Base-by-base conservation (phyloP, 2,329 filamentous ascomycete species). In the Fusarium sp. region DNA sequence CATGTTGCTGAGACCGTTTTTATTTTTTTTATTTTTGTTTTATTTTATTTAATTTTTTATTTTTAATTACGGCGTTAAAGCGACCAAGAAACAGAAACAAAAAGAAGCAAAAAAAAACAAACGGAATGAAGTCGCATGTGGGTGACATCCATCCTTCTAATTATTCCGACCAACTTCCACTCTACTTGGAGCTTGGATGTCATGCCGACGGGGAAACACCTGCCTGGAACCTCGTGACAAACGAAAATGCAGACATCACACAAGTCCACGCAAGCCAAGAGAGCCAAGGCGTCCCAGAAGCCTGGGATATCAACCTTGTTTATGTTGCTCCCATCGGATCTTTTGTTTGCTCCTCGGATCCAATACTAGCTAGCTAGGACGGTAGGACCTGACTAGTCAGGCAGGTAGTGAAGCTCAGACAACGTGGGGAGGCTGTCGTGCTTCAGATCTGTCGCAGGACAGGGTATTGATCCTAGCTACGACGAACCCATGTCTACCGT, bases 391-490 rank as follows among this genome's bases (percentile, higher is more conserved):
- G 44, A 38, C 45, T 60, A 60, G 57, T 60, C 45, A 39, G 45
- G 57, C 61, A 64, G 69, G 69, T 48, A 54, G 70, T 60, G 45
- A 70, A 70, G 66, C 67, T 66, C 67, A 71, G 66, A 76, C 77
- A 70, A 61, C 70, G 71, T 77, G 70, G 74, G 65, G 73, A 75
- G 65, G 66, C 70, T 74, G 70, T 78, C 67, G 75, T 86, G 85
- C 85, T 78, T 87, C 85, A 86, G 80, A 82, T 82, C 78, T 85
- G 85, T 87, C 83, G 80, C 84, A 86, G 81, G 77, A 83, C 81
- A 83, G 80, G 84, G 84, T 79, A 75, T 70, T 39, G 47, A 47
- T 63, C 68, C 68, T 51, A 51, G 58, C 35, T 18, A 54, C 59
- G 35, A 54, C 55, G 63, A 36, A 66, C 69, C 75, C 73, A 68